These are phyloP conservation scores for Hysterangium stoloniferum DNA, from an alignment of 768 basidiomycete genomes.

Conservation along the genomic window DNA sequence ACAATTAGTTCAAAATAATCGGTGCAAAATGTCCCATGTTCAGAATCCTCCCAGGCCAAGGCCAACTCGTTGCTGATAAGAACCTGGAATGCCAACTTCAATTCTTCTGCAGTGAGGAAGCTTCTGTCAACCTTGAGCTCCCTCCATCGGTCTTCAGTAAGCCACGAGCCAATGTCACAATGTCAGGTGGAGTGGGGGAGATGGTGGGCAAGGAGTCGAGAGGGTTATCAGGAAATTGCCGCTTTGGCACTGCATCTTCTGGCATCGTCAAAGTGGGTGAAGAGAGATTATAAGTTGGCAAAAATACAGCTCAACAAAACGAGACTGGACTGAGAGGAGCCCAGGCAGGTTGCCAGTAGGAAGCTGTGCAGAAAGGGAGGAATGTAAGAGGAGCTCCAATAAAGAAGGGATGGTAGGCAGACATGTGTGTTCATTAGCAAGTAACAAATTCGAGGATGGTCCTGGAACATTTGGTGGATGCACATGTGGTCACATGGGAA, in stretches of 20 bases:
- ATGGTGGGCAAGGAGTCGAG: conserved; percentile 9
- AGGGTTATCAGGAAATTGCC: conserved; percentile 7
- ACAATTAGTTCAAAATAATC: conserved; percentile 23
- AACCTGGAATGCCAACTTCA: conserved; percentile 25
- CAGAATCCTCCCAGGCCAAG: conserved; percentile 11
- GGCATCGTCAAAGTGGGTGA: conserved; percentile 18
- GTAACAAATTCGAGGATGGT: neutral
- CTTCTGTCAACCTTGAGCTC: conserved; percentile 11
- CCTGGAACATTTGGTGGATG: neutral
- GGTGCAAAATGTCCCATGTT: conserved; percentile 18
- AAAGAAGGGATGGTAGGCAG: neutral
- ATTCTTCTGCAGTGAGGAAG: conserved; percentile 29
- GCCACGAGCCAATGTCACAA: conserved; percentile 10
- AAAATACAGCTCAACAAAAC: neutral
- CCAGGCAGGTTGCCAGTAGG: fast-evolving
- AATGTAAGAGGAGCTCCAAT: too few relatives aligned
- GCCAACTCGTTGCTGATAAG: conserved; percentile 17
- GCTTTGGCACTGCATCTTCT: conserved; percentile 12
- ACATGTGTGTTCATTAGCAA: neutral
- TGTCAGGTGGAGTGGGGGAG: conserved; percentile 12
- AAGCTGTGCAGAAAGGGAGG: neutral
- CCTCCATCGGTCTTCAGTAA: conserved; percentile 15
- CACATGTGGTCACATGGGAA: neutral
- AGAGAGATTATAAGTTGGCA: neutral
- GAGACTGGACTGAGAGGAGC: neutral